Evolutionary conservation across 306 rosid species (phyloP), one percentile per base, ranked within the genome.

Genomic region (Rosa multiflora): DNA sequence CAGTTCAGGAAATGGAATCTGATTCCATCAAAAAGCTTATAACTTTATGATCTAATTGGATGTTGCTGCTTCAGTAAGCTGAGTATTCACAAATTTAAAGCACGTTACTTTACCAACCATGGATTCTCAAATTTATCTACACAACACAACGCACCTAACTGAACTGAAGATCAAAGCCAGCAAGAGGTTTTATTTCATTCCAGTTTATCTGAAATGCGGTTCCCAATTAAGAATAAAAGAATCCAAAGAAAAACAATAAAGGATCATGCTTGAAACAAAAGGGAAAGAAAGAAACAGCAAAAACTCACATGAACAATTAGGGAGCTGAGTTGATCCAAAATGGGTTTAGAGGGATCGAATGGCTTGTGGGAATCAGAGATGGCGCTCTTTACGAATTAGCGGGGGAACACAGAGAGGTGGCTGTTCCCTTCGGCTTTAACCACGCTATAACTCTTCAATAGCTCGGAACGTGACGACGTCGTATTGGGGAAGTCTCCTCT

Each of bases 221-320:
- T 52, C 58, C 7, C n/a, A 17, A 5, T 14, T 15, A 49, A 52
- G 39, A 37, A 14, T 18, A 37, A 64, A 3, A 14, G 10, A 52
- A 10, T 1, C 15, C 23, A 75, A 35, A 53, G 58, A 4, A 4
- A 77, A 5, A 21, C 42, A 39, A 40, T 6, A 43, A 29, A 43
- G 52, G 76, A 78, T 29, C 46, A 69, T 53, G 49, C n/a, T 21
- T 49, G 21, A 6, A 51, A 78, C 3, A 55, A 14, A 23, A 37
- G 18, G 10, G 8, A 21, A 4, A 29, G 0, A 40, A 23, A 74
- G 55, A 51, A 15, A 64, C 42, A 42, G 32, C 14, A 14, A 73
- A 66, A 80, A 43, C 84, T 69, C 66, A 81, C 84, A 46, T 32
- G 46, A 67, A 81, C 37, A 21, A n/a, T 39, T 23, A 55, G 52